Base-by-base conservation (phyloP, 2,329 filamentous ascomycete genomes). In the Graphilbum sp. region DNA sequence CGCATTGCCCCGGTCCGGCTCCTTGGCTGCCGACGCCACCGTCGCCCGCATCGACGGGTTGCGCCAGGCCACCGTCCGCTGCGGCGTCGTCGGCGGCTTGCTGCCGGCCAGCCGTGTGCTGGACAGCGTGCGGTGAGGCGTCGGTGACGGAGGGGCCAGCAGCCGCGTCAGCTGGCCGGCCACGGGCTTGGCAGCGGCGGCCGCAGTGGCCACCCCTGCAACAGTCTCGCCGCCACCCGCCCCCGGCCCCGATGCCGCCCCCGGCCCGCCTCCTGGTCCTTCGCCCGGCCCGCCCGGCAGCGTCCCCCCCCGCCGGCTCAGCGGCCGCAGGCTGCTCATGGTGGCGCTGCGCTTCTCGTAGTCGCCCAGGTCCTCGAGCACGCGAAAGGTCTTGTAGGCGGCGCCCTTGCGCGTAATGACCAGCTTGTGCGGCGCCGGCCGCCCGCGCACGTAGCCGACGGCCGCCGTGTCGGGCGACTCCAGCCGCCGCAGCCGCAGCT, bases 321-420 rank as follows among this genome's bases (percentile, higher is more conserved):
- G 56, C 2, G 68, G 64, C 24, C 67, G 65, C 32, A 68, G 62
- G 43, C 74, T 72, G 43, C 68, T 77, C 66, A 78, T 78, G 1
- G 72, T 77, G 2, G 69, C 64, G 31, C 59, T 59, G 47, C 68
- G 68, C 43, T 72, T 72, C 41, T 79, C 74, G 19, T 67, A 61
- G 34, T 66, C 64, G 30, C 64, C 54, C 35, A 61, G 62, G 40
- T 72, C 71, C 38, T 80, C 77, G 17, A 80, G 66, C 31, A 85
- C 75, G 34, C 83, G 75, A 50, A 88, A 95, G 0, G 83, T 88
- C 54, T 80, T 83, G 61, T 95, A 95, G 3, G 69, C 62, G 6
- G 87, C 85, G 11, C 86, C 86, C 53, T 78, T 78, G n/a, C 87
- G 74, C 12, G 86, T 94, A 32, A 87, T 61, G 37, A 72, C 77